Evolutionary conservation across 805 yeast species (phyloP).

Genomic region (Candida ovalis): DNA sequence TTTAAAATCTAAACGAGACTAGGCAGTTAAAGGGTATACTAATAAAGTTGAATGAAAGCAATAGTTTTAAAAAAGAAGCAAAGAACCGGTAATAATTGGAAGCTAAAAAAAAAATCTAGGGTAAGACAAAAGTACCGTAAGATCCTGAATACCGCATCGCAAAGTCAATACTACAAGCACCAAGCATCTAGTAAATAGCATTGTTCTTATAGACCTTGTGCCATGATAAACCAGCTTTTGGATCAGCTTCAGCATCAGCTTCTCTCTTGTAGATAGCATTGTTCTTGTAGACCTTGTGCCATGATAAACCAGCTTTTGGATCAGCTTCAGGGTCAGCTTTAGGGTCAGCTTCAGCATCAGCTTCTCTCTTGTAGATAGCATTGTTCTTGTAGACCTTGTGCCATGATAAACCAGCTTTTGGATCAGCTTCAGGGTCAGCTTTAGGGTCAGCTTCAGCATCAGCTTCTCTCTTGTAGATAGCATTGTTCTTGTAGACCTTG

Average conservation of each 20-base stretch:
- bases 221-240: slow-evolving; percentile 11
- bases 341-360: slow-evolving; percentile 27
- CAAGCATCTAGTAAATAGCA: slow-evolving; percentile 26
- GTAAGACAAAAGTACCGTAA: too few species aligned
- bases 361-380: slow-evolving; percentile 27
- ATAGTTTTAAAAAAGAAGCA: too few species aligned
- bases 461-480: slow-evolving; percentile 16
- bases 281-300: slow-evolving; percentile 7
- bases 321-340: slow-evolving; percentile 10
- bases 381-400: slow-evolving; percentile 9
- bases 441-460: slow-evolving; percentile 14
- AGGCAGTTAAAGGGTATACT: too few species aligned
- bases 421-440: slow-evolving; percentile 10
- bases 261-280: slow-evolving; percentile 17
- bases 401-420: slow-evolving; percentile 7
- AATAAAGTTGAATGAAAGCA: too few species aligned
- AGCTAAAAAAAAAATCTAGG: too few species aligned
- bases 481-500: slow-evolving; percentile 7
- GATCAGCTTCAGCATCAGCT: slow-evolving; percentile 6
- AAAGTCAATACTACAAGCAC: too few species aligned
- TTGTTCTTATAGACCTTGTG: slow-evolving; percentile 7
- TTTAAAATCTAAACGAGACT: background rate
- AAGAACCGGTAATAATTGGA: too few species aligned
- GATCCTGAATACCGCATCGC: too few species aligned
- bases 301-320: slow-evolving; percentile 10